Evolutionary conservation across 1,139 yeast genomes (phyloP).

Genomic region (Lodderomyces theae): DNA sequence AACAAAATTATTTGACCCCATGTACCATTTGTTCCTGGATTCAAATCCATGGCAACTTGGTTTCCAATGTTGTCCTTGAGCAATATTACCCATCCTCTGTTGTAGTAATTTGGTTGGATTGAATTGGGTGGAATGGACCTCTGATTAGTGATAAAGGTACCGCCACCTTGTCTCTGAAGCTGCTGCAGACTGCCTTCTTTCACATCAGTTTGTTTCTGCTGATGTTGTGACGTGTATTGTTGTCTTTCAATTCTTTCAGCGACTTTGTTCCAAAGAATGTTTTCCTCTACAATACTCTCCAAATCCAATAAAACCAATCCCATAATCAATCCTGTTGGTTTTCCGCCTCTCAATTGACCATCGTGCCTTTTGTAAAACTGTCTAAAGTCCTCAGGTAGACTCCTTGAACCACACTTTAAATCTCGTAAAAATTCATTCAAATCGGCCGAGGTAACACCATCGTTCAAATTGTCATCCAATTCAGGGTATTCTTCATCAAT

Average conservation of each 20-base stretch:
- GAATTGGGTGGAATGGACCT: slow-evolving; percentile 57
- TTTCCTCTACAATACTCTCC: slow-evolving; percentile 69
- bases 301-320: slow-evolving; percentile 70
- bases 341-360: slow-evolving; percentile 77
- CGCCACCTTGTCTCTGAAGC: slow-evolving; percentile 17
- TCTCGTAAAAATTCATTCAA: slow-evolving; percentile 76
- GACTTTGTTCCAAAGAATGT: slow-evolving; percentile 70
- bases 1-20: slow-evolving; percentile 64
- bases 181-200: slow-evolving; percentile 12
- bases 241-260: slow-evolving; percentile 51
- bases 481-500: slow-evolving; percentile 79
- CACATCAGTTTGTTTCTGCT: slow-evolving; percentile 19
- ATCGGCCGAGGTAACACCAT: slow-evolving; percentile 73
- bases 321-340: slow-evolving; percentile 71
- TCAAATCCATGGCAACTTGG: slow-evolving; percentile 59
- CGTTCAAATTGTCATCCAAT: slow-evolving; percentile 65
- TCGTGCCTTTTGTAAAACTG: slow-evolving; percentile 75
- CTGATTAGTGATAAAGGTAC: slow-evolving; percentile 47
- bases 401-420: slow-evolving; percentile 50
- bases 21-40: slow-evolving; percentile 59
- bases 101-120: slow-evolving; percentile 53
- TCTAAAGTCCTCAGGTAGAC: slow-evolving; percentile 71
- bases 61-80: slow-evolving; percentile 59
- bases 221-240: slow-evolving; percentile 32
- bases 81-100: slow-evolving; percentile 61